These are phyloP conservation scores for Fusarium tupiense DNA, from an alignment of 2,329 filamentous ascomycete species.

Conservation along the genomic window DNA sequence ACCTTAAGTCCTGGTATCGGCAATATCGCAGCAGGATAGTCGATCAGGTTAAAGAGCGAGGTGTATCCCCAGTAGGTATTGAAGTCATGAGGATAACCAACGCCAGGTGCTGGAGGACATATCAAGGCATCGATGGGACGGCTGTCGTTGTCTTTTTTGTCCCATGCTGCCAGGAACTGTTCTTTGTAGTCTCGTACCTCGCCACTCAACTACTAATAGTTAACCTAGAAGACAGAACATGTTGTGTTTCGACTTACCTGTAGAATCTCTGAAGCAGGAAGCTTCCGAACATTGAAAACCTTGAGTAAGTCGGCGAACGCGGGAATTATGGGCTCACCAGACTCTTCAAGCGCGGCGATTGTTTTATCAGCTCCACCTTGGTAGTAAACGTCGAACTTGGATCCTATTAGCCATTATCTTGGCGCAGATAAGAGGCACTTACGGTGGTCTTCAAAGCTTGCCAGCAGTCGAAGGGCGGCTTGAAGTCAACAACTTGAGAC, in stretches of 20 bases:
- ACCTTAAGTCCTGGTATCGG: background rate
- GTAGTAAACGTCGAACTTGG: conserved; percentile 11
- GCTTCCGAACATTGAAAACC: background rate
- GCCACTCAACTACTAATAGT: background rate
- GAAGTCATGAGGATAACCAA: conserved; percentile 14
- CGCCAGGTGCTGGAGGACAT: background rate
- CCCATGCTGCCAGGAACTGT: background rate
- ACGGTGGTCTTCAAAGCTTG: background rate
- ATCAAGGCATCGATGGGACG: conserved; percentile 6
- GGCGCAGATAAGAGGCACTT: fast-evolving
- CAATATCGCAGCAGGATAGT: conserved; percentile 12
- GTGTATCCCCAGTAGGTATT: conserved; percentile 25
- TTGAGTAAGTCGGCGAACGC: conserved; percentile 1
- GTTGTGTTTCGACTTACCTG: background rate
- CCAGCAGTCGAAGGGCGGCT: conserved; percentile 20
- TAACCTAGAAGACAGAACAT: no score
- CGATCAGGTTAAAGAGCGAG: conserved; percentile 8
- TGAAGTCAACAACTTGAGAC: conserved; percentile 4
- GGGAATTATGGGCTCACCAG: conserved; percentile 10
- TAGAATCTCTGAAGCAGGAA: background rate
- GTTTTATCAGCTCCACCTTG: background rate
- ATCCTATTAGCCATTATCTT: background rate
- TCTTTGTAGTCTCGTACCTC: background rate
- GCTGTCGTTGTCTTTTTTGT: background rate
- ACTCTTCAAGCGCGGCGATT: background rate